A percentile compares a stretch with the other conserved stretches of the same genome.
These are phyloP conservation scores for Berberis thunbergii DNA, from an alignment of 164 flowering plant genomes.

Conservation along the genomic window DNA sequence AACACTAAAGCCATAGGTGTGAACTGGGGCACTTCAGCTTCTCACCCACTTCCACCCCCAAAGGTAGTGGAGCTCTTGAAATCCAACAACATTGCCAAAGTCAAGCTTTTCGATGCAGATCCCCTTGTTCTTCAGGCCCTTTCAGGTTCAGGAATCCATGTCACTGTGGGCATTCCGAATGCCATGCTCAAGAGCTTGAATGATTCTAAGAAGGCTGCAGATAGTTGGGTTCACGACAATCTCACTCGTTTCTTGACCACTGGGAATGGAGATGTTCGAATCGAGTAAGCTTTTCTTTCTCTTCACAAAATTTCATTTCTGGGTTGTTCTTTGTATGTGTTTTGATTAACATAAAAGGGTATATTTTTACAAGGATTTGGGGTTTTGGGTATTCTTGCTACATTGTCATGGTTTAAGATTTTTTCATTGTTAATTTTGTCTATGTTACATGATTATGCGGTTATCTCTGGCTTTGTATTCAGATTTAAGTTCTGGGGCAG, in stretches of 20 bases:
- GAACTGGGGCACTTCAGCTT: conserved; percentile 86
- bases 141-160: conserved; percentile 51
- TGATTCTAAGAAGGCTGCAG: conserved; percentile 61
- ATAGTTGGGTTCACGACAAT: conserved; percentile 84
- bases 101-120: conserved; percentile 73
- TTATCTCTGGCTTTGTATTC: too few species aligned
- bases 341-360: background rate
- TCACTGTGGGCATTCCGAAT: conserved; percentile 75
- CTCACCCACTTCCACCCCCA: conserved; percentile 70
- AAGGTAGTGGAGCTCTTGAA: conserved; percentile 69
- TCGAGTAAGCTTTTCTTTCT: conserved; percentile 37
- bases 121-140: conserved; percentile 58
- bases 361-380: background rate
- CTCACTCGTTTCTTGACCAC: conserved; percentile 53
- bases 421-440: too few species aligned
- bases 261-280: conserved; percentile 33
- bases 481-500: too few species aligned
- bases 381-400: background rate
- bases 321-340: background rate
- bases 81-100: conserved; percentile 56
- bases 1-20: conserved; percentile 47
- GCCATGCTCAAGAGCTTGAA: conserved; percentile 53
- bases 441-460: too few species aligned
- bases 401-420: too few species aligned
- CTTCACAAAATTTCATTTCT: background rate